Percentiles rank a stretch among this genome's conserved stretches.
These are phyloP conservation scores for Cercospora sojina DNA, from an alignment of 2,329 filamentous ascomycete genomes.

Conservation along the genomic window DNA sequence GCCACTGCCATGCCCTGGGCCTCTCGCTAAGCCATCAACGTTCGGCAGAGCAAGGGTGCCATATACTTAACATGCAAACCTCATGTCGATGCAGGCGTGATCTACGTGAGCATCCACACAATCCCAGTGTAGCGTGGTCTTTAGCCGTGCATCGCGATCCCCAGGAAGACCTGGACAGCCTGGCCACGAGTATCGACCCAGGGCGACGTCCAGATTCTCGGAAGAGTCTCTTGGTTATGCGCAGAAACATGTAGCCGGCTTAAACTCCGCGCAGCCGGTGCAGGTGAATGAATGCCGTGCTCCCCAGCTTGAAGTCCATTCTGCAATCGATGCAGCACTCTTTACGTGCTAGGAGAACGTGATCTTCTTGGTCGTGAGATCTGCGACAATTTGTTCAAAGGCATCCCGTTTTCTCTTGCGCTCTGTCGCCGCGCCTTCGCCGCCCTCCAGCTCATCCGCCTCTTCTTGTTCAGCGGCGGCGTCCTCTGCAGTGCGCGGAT, in stretches of 20 bases:
- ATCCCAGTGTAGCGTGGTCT: not conserved
- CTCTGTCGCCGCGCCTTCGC: constrained; percentile 43
- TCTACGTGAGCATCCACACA: not conserved
- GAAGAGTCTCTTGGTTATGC: not conserved
- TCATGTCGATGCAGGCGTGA: not conserved
- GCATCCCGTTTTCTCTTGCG: constrained; percentile 72
- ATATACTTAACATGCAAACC: not conserved
- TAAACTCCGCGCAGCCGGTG: not conserved
- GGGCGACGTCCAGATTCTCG: not conserved
- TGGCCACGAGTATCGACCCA: not conserved
- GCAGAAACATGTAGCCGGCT: not conserved
- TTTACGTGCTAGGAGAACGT: constrained; percentile 44
- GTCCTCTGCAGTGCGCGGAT: constrained; percentile 57
- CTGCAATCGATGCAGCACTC: not conserved
- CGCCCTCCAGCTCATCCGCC: constrained; percentile 43
- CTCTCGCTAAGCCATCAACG: not conserved
- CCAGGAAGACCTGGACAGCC: not conserved
- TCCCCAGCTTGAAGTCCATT: not conserved
- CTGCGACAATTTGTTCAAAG: constrained; percentile 75
- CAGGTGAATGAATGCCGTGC: not conserved
- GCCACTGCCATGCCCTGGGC: not conserved
- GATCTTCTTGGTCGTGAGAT: constrained; percentile 69
- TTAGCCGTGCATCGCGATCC: not conserved
- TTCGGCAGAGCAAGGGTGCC: not conserved
- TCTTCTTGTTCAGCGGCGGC: constrained; percentile 46